A percentile compares a stretch with the other conserved stretches of the same genome.
Conservation (phyloP, 352 stramenopile species). For the Phytopythium ostracodes region DNA sequence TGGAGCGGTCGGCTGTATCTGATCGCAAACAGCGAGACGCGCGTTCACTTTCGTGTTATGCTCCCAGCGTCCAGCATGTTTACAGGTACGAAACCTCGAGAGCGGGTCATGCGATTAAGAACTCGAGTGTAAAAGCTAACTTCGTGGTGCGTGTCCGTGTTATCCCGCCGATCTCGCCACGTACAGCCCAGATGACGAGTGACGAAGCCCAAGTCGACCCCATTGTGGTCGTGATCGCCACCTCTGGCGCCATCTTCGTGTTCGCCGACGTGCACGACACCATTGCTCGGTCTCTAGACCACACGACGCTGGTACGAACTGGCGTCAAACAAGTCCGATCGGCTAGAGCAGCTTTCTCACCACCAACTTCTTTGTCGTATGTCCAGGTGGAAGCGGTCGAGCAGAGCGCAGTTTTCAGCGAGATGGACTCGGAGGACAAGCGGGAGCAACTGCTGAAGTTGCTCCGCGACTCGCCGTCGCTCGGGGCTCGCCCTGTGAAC, state of each 20-base stretch:
- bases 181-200: background rate
- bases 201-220: constrained; percentile 18
- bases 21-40: constrained; percentile 31
- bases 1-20: constrained; percentile 67
- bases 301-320: constrained; percentile 34
- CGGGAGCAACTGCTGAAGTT: constrained; percentile 34
- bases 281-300: constrained; percentile 35
- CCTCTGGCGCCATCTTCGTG: constrained; percentile 58
- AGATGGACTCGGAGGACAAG: constrained; percentile 41
- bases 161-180: background rate
- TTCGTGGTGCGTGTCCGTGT: background rate
- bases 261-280: constrained; percentile 46
- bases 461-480: constrained; percentile 18
- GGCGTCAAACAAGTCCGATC: too few species aligned
- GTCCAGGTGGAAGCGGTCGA: constrained; percentile 32
- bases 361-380: too few species aligned
- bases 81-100: constrained; percentile 33
- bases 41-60: constrained; percentile 63
- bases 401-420: constrained; percentile 24
- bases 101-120: background rate
- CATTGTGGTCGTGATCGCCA: constrained; percentile 57
- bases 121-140: background rate
- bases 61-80: constrained; percentile 60
- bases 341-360: too few species aligned
- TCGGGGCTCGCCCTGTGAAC: background rate